Percentiles rank a stretch among this genome's conserved stretches.
phyloP scores from a whole-genome alignment of 768 basidiomycete genomes.

The Boletus vermiculosoides region DNA sequence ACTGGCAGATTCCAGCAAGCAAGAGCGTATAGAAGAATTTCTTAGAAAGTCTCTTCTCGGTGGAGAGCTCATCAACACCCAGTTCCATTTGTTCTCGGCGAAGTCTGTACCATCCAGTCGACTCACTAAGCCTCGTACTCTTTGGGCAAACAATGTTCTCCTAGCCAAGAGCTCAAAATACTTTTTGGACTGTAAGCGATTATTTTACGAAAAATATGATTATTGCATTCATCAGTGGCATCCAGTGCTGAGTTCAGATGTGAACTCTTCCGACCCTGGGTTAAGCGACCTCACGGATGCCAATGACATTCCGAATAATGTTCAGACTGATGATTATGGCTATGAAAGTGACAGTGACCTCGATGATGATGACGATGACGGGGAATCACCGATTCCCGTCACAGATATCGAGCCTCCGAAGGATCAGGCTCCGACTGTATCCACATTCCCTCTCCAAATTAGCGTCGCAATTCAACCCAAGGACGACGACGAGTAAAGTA shows the following conservation, averaged over 20 bases:
- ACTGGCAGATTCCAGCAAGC: slow-evolving; percentile 4
- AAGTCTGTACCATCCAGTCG: background rate
- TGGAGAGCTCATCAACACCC: slow-evolving; percentile 28
- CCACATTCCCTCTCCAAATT: too few species aligned
- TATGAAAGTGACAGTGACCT: slow-evolving; percentile 29
- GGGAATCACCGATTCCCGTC: slow-evolving; percentile 6
- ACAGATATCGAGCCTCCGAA: background rate
- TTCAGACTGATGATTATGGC: slow-evolving; percentile 10
- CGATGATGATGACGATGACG: slow-evolving; percentile 30
- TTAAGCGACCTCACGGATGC: slow-evolving; percentile 13
- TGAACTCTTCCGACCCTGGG: slow-evolving; percentile 1
- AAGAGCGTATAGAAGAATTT: slow-evolving; percentile 19
- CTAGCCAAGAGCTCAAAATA: slow-evolving; percentile 26
- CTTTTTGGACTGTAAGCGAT: slow-evolving; percentile 24
- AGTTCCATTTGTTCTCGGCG: slow-evolving; percentile 31
- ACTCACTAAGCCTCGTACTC: slow-evolving; percentile 18
- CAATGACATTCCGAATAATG: slow-evolving; percentile 5
- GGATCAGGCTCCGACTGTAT: background rate
- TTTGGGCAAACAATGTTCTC: slow-evolving; percentile 32
- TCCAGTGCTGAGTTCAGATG: slow-evolving; percentile 14
- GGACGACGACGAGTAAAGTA: too few species aligned
- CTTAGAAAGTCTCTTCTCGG: slow-evolving; percentile 28
- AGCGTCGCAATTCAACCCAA: too few species aligned
- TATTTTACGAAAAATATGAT: too few species aligned
- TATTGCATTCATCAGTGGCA: background rate